A percentile compares a stretch with the other conserved stretches of the same genome.
Conservation (phyloP, 768 basidiomycete species). For the Rhodotorula diobovata region DNA sequence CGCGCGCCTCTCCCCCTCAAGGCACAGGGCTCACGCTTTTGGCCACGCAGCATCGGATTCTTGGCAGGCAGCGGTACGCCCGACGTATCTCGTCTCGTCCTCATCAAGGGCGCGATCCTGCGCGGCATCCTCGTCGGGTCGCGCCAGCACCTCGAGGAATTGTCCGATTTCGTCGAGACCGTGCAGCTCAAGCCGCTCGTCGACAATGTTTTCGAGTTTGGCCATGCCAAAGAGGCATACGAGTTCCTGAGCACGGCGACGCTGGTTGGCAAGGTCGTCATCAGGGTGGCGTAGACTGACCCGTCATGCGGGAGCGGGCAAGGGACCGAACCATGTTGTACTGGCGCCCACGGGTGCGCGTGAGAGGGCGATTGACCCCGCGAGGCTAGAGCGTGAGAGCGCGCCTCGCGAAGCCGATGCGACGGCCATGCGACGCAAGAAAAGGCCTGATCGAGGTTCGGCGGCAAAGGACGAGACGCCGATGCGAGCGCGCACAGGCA, state of each 20-base stretch:
- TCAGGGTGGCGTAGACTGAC: conserved; percentile 1
- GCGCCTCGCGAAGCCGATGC: too few species aligned
- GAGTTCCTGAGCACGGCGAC: neutral
- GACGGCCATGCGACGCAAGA: too few species aligned
- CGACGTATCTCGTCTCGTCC: neutral
- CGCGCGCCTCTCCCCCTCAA: conserved; percentile 43
- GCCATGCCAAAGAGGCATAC: conserved; percentile 6
- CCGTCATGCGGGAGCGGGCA: too few species aligned
- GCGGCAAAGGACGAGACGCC: too few species aligned
- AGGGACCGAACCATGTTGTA: too few species aligned
- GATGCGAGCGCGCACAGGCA: too few species aligned
- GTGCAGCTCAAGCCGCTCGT: neutral
- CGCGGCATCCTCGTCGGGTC: conserved; percentile 59
- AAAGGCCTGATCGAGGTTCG: too few species aligned
- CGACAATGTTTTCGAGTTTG: neutral
- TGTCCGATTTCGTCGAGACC: conserved; percentile 3
- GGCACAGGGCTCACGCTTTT: too few species aligned
- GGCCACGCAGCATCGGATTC: conserved; percentile 53
- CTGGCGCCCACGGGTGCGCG: too few species aligned
- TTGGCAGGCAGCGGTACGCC: conserved; percentile 46
- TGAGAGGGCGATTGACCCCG: too few species aligned
- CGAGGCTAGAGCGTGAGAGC: too few species aligned
- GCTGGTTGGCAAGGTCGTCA: conserved; percentile 3
- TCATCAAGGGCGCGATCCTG: conserved; percentile 41
- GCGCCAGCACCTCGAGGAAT: conserved; percentile 56